Evolutionary conservation across 306 rosid genomes (phyloP), one percentile per base, ranked within the genome.

Genomic region (Hippophae rhamnoides): DNA sequence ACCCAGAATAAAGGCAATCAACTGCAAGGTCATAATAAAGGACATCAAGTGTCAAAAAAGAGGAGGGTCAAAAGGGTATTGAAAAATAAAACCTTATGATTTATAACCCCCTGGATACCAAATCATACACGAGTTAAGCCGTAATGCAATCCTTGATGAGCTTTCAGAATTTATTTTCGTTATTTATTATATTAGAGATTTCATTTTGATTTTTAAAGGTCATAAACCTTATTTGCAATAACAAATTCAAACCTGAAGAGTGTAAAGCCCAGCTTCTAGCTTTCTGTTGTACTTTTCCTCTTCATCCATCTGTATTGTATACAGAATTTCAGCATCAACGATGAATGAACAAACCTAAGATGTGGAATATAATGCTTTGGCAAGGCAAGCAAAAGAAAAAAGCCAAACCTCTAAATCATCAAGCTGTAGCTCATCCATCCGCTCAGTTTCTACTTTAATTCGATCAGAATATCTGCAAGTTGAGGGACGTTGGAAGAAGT

Each of bases 181-280:
- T 2, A 31, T 31, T 31, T 31, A 31, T 31, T 31, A 31, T 4
- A 31, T 31, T 31, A 31, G 38, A 31, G 38, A 31, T 31, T 31
- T 31, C 5, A 18, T 31, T 31, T 4, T 31, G 3, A 2, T 31
- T 31, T 31, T 31, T 31, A 31, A 31, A 31, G 3, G 38, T 31
- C 38, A 31, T 31, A 31, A 31, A 31, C 4, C 38, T 31, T 31
- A 31, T 31, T 55, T 42, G 65, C 58, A 42, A 2, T 13, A 48
- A 56, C 67, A 66, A 54, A 67, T 12, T 53, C 76, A 71, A 64
- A 81, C 98, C 92, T 90, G 98, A 69, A 90, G 92, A 42, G 96
- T 90, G 70, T 87, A 90, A 70, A 90, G 98, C 63, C 98, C 96
- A 74, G 98, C 79, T 70, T 90, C 98, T 63, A 90, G 81, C 67